Evolutionary conservation across 1,284 basidiomycete genomes (phyloP).

Genomic region (Apiotrichum laibachii): DNA sequence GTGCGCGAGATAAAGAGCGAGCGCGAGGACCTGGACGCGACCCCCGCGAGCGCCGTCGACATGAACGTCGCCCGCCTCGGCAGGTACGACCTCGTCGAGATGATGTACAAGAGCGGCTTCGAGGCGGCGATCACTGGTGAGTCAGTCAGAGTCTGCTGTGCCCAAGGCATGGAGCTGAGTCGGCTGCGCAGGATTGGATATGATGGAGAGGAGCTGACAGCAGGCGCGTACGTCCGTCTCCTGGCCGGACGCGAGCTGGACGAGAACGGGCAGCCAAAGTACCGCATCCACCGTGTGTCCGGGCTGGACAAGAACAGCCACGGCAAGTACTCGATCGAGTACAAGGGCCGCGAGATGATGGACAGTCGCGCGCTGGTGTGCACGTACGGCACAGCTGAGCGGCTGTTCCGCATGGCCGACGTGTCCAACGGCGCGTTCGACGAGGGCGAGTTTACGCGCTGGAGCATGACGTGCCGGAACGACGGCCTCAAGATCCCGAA

Average conservation of each 20-base stretch:
- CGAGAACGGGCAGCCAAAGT: conserved; percentile 61
- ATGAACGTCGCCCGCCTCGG: conserved; percentile 71
- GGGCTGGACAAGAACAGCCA: conserved; percentile 19
- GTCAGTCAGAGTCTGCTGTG: conserved; percentile 3
- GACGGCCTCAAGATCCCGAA: conserved; percentile 67
- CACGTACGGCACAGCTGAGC: conserved; percentile 64
- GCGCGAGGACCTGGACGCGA: conserved; percentile 61
- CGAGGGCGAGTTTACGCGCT: conserved; percentile 71
- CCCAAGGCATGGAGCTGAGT: no score
- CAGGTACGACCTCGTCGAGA: conserved; percentile 68
- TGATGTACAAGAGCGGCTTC: conserved; percentile 36
- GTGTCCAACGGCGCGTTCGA: conserved; percentile 64
- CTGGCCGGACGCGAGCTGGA: conserved; percentile 59
- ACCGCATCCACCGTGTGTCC: conserved; percentile 75
- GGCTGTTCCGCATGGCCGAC: conserved; percentile 68
- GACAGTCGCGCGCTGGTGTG: conserved; percentile 66
- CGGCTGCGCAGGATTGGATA: neutral
- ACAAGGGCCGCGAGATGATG: conserved; percentile 50
- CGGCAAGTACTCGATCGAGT: conserved; percentile 69
- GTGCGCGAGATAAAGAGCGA: conserved; percentile 59
- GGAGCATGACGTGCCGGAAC: conserved; percentile 54
- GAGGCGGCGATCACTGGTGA: conserved; percentile 31
- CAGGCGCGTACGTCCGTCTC: conserved; percentile 77
- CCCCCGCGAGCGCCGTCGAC: conserved; percentile 64
- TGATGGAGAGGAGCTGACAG: neutral